phyloP scores from a whole-genome alignment of 2,329 filamentous ascomycete species.

The Pseudofabraea citricarpa region DNA sequence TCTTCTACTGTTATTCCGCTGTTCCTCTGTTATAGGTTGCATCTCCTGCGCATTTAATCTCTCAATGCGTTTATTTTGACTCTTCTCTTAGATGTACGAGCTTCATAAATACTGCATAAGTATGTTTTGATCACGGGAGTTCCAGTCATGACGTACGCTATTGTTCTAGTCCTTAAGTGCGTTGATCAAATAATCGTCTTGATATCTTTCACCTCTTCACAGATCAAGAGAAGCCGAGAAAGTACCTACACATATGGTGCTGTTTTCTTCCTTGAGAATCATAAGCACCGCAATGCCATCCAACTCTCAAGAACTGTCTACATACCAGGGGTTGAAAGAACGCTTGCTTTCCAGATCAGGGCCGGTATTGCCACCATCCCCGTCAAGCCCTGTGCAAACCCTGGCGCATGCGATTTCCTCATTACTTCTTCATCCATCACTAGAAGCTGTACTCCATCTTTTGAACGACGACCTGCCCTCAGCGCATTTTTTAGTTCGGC shows the following conservation, averaged over 20 bases:
- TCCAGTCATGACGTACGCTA: not conserved
- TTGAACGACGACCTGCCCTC: conserved; percentile 44
- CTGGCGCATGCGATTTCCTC: conserved; percentile 18
- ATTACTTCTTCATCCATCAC: conserved; percentile 37
- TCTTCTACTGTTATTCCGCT: too few species aligned
- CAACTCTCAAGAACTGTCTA: not conserved
- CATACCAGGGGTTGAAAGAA: not conserved
- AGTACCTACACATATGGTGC: not conserved
- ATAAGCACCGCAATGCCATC: not conserved
- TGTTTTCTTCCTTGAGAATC: not conserved
- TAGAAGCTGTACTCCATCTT: conserved; percentile 46
- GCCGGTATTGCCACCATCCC: conserved; percentile 22
- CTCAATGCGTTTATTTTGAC: too few species aligned
- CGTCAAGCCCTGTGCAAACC: conserved; percentile 15
- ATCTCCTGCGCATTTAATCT: too few species aligned
- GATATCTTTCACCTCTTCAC: not conserved
- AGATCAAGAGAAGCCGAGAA: not conserved
- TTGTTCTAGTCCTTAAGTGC: not conserved
- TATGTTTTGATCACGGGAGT: too few species aligned
- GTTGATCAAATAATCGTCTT: not conserved
- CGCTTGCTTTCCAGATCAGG: conserved; percentile 5
- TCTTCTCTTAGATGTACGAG: too few species aligned
- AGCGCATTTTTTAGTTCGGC: conserved; percentile 46
- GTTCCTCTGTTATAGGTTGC: too few species aligned
- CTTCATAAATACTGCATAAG: too few species aligned